A percentile compares a stretch with the other conserved stretches of the same genome.
Evolutionary conservation across 1,284 basidiomycete genomes (phyloP).

Genomic region (Ustilago shanxiensis): DNA sequence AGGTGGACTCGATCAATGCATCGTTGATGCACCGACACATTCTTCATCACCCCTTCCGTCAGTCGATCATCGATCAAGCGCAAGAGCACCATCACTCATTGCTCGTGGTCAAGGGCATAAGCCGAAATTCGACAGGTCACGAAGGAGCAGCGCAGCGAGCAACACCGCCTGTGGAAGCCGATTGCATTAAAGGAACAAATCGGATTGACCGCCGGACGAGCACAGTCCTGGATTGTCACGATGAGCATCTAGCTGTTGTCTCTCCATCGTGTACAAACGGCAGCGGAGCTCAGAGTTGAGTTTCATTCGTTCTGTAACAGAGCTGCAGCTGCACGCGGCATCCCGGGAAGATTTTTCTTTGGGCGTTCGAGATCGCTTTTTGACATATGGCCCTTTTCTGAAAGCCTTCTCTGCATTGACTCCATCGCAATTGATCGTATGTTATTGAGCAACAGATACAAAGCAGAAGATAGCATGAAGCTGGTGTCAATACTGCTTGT

Average conservation of each 20-base stretch:
- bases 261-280: background rate
- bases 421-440: no score
- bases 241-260: no score
- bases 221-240: background rate
- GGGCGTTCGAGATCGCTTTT: no score
- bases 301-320: no score
- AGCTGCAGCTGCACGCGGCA: no score
- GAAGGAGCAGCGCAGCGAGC: background rate
- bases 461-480: background rate
- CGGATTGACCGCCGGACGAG: background rate
- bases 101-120: background rate
- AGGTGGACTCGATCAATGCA: background rate
- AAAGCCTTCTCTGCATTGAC: no score
- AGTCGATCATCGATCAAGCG: background rate
- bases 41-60: background rate
- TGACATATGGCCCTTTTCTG: no score
- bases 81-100: background rate
- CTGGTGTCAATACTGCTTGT: no score
- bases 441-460: background rate
- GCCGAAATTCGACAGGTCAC: background rate
- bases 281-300: no score
- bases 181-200: background rate
- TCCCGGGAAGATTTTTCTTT: no score
- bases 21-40: background rate
- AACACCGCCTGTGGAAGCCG: no score